Evolutionary conservation across 108 stramenopile species (phyloP).

Genomic region (Chaetoceros tenuissimus): DNA sequence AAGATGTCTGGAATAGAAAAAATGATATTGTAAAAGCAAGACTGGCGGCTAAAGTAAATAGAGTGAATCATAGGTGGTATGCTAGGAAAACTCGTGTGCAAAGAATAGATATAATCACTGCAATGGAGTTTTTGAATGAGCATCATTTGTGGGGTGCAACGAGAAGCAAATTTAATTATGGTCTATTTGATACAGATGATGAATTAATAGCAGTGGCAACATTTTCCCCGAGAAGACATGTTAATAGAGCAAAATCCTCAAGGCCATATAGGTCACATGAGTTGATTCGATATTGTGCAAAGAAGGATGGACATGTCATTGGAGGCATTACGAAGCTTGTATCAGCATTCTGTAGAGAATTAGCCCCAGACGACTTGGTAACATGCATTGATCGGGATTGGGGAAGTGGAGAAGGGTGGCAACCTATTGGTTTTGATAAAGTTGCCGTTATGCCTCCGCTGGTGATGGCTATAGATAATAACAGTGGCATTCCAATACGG

Average conservation of each 20-base stretch:
- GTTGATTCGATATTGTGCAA: conserved; percentile 53
- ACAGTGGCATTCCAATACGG: conserved; percentile 7
- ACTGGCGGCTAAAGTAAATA: conserved; percentile 26
- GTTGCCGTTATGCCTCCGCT: conserved; percentile 42
- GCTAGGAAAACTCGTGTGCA: conserved; percentile 41
- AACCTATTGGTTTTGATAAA: conserved; percentile 37
- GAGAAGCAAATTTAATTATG: conserved; percentile 47
- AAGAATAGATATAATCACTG: conserved; percentile 23
- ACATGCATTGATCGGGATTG: conserved; percentile 74
- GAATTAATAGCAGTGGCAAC: conserved; percentile 51
- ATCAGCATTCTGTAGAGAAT: conserved; percentile 32
- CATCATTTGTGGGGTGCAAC: conserved; percentile 67
- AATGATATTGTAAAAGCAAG: conserved; percentile 38
- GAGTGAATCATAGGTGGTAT: conserved; percentile 26
- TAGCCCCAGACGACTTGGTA: conserved; percentile 41
- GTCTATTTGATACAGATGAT: conserved; percentile 28
- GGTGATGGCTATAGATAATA: conserved; percentile 34
- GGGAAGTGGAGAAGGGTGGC: conserved; percentile 39
- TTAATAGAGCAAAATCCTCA: conserved; percentile 17
- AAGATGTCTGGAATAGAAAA: conserved; percentile 55
- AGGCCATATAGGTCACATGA: conserved; percentile 35
- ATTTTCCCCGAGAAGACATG: conserved; percentile 39
- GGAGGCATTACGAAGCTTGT: conserved; percentile 58
- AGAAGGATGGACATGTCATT: conserved; percentile 31
- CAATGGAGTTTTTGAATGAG: conserved; percentile 40